Evolutionary conservation across 495 filamentous ascomycete genomes (phyloP), one percentile per base, ranked within the genome.

Genomic region (Diplogelasinospora grovesii): DNA sequence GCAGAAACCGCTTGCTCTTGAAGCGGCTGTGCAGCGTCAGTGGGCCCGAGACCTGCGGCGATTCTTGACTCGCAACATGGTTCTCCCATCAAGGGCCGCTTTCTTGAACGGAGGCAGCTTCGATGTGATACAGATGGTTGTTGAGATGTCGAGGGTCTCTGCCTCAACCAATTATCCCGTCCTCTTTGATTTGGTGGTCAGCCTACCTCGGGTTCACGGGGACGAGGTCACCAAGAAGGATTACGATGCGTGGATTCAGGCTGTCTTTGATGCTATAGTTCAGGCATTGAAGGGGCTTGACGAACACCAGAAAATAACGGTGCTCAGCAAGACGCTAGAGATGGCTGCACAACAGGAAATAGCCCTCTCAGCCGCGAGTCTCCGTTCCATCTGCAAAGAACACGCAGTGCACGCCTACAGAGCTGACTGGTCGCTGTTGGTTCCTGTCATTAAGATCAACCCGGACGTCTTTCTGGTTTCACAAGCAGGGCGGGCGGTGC

Each of bases 211-310:
- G 21, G 65, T 75, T 34, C 61, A 71, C 8, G 73, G 74, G 34
- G 67, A 76, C 36, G 65, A 67, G 16, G 71, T 76, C 31, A 72
- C 65, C 18, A 65, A 67, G 32, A 57, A 68, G 11, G 63, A 75
- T 22, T 79, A 83, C 47, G 69, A 71, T 21, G 64, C 66, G 3
- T 88, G 84, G 84, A 49, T 79, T n/a, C 77, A 85, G 55, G 68
- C 64, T 1, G 64, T 85, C 6, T 86, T 87, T 46, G 69, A 72
- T 37, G 62, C 64, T 8, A 60, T 83, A 24, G 22, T 59, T 42
- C 18, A 48, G 22, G 48, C 53, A 8, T 38, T 65, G 16, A 47
- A 52, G 32, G 28, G 35, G 16, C 22, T 22, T 20, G 31, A 36
- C 16, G 16, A 23, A 14, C 37, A 41, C 5, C 41, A 49, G 22